These are phyloP conservation scores for Pseudogymnoascus pannorum DNA, from an alignment of 2,329 filamentous ascomycete genomes.

Conservation along the genomic window DNA sequence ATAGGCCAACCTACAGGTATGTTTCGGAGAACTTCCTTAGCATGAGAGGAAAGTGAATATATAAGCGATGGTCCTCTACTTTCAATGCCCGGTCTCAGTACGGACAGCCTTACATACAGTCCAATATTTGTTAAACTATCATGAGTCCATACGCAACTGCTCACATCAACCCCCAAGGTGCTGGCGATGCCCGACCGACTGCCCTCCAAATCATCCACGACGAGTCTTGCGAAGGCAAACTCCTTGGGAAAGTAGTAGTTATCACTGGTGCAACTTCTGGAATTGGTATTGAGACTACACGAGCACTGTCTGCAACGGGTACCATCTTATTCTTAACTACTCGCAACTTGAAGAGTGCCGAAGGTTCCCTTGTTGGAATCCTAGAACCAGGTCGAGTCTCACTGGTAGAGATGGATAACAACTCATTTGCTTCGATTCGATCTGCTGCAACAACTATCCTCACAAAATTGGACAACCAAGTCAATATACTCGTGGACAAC, in stretches of 20 bases:
- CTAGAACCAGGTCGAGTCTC: conserved; percentile 30
- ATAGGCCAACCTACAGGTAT: background rate
- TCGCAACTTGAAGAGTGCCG: conserved; percentile 27
- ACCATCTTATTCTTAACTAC: conserved; percentile 30
- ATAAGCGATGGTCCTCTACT: background rate
- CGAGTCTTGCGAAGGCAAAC: conserved; percentile 16
- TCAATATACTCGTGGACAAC: conserved; percentile 24
- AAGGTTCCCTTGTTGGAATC: conserved; percentile 31
- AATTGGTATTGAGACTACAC: conserved; percentile 32
- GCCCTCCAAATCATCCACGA: conserved; percentile 27
- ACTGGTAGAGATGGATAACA: conserved; percentile 28
- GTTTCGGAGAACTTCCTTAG: background rate
- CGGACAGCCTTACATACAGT: background rate
- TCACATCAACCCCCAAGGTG: conserved; percentile 15
- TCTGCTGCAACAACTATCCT: conserved; percentile 23
- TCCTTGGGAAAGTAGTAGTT: conserved; percentile 34
- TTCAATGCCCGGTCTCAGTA: background rate
- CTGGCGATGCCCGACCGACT: conserved; percentile 15
- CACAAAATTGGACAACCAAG: conserved; percentile 19
- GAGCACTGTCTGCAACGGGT: conserved; percentile 29
- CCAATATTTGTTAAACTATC: background rate
- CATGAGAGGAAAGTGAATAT: background rate
- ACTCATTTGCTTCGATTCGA: conserved; percentile 27
- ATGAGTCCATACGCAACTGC: conserved; percentile 15
- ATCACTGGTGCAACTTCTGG: conserved; percentile 32